Evolutionary conservation across 2,329 filamentous ascomycete species (phyloP), one percentile per base, ranked within the genome.

Genomic region (Sclerotinia subarctica): DNA sequence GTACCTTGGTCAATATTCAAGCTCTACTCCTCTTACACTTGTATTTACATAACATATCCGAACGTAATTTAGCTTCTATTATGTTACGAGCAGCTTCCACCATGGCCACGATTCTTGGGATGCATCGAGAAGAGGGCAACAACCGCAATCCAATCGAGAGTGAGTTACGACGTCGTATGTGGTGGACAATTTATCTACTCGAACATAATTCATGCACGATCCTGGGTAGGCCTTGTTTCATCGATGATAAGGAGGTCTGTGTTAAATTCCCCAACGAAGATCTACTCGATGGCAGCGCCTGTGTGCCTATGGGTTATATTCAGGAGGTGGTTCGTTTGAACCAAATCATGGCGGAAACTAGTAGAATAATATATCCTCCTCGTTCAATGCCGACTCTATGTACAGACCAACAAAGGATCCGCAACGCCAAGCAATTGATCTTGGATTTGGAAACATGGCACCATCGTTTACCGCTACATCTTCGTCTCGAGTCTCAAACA

Each of bases 71-170:
- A 63, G 77, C 79, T 0, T 81, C 79, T 76, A 76, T 79, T 62
- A 74, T 81, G 3, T 76, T 81, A 13, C 80, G 80, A 3, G 77
- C 78, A 46, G 80, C 78, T 11, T 79, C 79, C 17, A 77, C 80
- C 19, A 79, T 82, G 76, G 79, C 80, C 3, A 79, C 81, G 66
- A 79, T 79, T 19, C 75, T 81, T 64, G 80, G 80, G 4, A 80
- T 82, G 78, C 80, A 82, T 69, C 77, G 80, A 44, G 79, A 81
- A 70, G 78, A 75, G 38, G 75, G 78, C 0, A 78, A 78, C n/a
- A 73, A 78, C 1, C 80, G 81, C 64, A 76, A 79, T 57, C 54
- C 69, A 1, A 62, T 75, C 62, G 74, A 77, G 60, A 69, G 71
- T 10, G 73, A 77, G 66, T 69, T 76, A 29, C 70, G 74, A 11